Evolutionary conservation across 2,329 filamentous ascomycete species (phyloP).

Genomic region (Xylariaceae sp.): DNA sequence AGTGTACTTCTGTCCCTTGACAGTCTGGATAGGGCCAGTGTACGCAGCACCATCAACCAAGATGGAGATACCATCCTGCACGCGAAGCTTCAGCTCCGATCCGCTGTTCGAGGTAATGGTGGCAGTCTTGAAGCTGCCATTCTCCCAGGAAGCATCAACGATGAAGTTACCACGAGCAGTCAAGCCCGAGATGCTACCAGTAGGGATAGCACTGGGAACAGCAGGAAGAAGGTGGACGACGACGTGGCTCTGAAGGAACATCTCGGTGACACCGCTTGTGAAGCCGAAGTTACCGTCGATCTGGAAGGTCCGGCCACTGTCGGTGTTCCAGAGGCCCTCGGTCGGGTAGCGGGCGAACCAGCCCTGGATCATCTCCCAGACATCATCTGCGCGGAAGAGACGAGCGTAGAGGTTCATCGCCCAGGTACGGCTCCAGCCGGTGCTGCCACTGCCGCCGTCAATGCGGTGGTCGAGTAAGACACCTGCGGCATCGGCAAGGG

Average conservation of each 20-base stretch:
- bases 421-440: conserved; percentile 47
- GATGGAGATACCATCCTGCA: conserved; percentile 18
- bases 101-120: conserved; percentile 23
- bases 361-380: conserved; percentile 33
- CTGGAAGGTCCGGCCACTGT: conserved; percentile 35
- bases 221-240: conserved; percentile 25
- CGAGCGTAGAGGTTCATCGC: conserved; percentile 42
- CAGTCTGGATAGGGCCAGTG: conserved; percentile 11
- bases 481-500: conserved; percentile 12
- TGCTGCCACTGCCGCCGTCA: conserved; percentile 24
- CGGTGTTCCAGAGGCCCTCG: conserved; percentile 34
- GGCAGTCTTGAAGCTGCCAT: conserved; percentile 18
- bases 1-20: conserved; percentile 1
- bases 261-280: conserved; percentile 21
- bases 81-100: conserved; percentile 19
- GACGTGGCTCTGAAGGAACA: conserved; percentile 6
- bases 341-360: conserved; percentile 36
- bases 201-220: conserved; percentile 21
- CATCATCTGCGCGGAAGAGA: conserved; percentile 35
- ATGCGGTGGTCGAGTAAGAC: conserved; percentile 19
- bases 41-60: conserved; percentile 21
- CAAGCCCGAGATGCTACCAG: conserved; percentile 22
- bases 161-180: conserved; percentile 22
- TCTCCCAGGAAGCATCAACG: conserved; percentile 23
- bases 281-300: conserved; percentile 48